A percentile compares a stretch with the other conserved stretches of the same genome.
Conservation (phyloP, 2,329 filamentous ascomycete species). For the Metarhizium brunneum region DNA sequence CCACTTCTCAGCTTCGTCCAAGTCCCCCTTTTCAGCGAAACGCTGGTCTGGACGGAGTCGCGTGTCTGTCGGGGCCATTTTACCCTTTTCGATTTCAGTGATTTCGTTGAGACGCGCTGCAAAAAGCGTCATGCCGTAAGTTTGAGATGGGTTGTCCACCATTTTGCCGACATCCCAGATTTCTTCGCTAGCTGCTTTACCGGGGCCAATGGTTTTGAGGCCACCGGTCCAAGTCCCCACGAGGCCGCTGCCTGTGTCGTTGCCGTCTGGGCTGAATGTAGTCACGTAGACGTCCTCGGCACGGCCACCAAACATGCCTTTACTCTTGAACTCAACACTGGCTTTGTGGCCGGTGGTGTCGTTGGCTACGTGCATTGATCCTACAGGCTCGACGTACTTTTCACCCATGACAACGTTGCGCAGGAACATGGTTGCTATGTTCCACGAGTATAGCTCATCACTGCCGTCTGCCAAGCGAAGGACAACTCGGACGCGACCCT, state of each 20-base stretch:
- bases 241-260: constrained; percentile 57
- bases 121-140: constrained; percentile 84
- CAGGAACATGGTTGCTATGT: constrained; percentile 77
- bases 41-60: constrained; percentile 81
- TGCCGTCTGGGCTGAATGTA: constrained; percentile 57
- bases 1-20: constrained; percentile 74
- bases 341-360: constrained; percentile 79
- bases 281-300: constrained; percentile 82
- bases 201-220: constrained; percentile 57
- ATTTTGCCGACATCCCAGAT: constrained; percentile 74
- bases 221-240: constrained; percentile 76
- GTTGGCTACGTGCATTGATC: constrained; percentile 76
- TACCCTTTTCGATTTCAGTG: constrained; percentile 65
- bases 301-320: constrained; percentile 94
- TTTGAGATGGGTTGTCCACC: constrained; percentile 67
- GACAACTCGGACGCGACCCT: constrained; percentile 72
- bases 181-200: constrained; percentile 50
- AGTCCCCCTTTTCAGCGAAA: constrained; percentile 68
- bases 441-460: constrained; percentile 84
- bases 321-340: constrained; percentile 82
- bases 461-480: constrained; percentile 55
- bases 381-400: constrained; percentile 94
- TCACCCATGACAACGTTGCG: constrained; percentile 96
- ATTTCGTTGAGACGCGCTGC: constrained; percentile 82
- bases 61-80: constrained; percentile 72